Evolutionary conservation across 306 rosid genomes (phyloP).

Genomic region (Trifolium pratense): DNA sequence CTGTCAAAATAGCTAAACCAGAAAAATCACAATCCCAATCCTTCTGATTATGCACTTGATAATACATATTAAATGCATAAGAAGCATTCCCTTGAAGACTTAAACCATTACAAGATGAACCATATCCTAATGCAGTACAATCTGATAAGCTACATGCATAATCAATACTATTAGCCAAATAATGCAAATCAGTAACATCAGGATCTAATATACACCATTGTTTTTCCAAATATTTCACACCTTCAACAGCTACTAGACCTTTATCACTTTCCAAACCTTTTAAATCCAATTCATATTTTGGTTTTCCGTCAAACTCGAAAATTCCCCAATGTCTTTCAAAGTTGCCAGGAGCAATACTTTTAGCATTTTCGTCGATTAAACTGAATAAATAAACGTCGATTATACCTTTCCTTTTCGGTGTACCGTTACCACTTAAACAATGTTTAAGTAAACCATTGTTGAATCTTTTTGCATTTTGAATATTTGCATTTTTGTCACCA

Average conservation of each 20-base stretch:
- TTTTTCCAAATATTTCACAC: conserved; percentile 58
- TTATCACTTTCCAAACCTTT: conserved; percentile 44
- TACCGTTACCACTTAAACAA: conserved; percentile 66
- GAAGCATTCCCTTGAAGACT: conserved; percentile 79
- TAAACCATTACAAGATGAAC: conserved; percentile 79
- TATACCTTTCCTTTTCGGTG: conserved; percentile 74
- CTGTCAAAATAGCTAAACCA: conserved; percentile 44
- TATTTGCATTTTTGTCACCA: conserved; percentile 70
- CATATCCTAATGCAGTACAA: conserved; percentile 89
- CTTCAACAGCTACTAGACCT: conserved; percentile 70
- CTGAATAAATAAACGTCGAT: conserved; percentile 69
- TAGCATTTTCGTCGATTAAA: conserved; percentile 75
- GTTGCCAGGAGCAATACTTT: conserved; percentile 74
- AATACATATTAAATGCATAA: conserved; percentile 68
- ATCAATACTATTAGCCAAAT: conserved; percentile 62
- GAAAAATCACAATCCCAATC: conserved; percentile 56
- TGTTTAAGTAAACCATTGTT: conserved; percentile 70
- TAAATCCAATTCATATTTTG: conserved; percentile 79
- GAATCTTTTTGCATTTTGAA: conserved; percentile 60
- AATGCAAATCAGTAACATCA: conserved; percentile 48
- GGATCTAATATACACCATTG: conserved; percentile 77
- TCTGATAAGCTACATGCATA: conserved; percentile 76
- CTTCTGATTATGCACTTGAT: conserved; percentile 61
- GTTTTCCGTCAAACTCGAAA: conserved; percentile 89
- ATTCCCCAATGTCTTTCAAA: conserved; percentile 96